Base-by-base conservation (phyloP, 2,329 filamentous ascomycete genomes). In the Aspergillus sp. region DNA sequence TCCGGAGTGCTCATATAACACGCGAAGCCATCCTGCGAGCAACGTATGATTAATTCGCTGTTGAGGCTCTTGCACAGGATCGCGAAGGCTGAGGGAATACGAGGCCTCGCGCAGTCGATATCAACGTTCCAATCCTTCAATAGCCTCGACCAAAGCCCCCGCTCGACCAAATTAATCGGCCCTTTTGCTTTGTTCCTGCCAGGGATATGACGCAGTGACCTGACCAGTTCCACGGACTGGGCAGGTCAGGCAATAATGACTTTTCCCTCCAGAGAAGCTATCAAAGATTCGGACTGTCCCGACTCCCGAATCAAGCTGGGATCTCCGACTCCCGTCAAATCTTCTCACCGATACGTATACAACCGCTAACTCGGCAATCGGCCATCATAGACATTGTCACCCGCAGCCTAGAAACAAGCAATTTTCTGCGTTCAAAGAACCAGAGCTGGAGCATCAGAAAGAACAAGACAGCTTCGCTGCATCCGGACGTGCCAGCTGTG, bases 151-250 rank as follows among this genome's bases (percentile, higher is more conserved):
- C 47, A 34, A 19, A 13, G 7, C n/a, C 48, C 48, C 55, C 55
- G 55, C 55, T 57, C 38, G 15, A 34, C 9, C 15, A 46, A 57
- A 51, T 51, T 51, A 51, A 23, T 57, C 22, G 34, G 31, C 41
- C 34, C 34, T 55, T 51, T 23, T 53, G 23, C 41, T 53, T 53
- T 53, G 13, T 53, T 41, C 23, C 28, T 41, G 23, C 49, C 49
- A 52, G 28, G 57, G 49, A 28, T 47, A 59, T 59, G 57, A 53
- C 57, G 57, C 57, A 34, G 50, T 53, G 43, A 53, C 49, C 48
- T 2, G 30, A 34, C 47, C 25, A 48, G 8, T 52, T 28, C 57
- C 47, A 46, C 38, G 57, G 49, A 53, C 19, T 19, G 19, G 19
- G 19, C 48, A 41, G 25, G 23, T 53, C 41, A 22, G 23, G 31